Evolutionary conservation across 257 asterid genomes (phyloP), one percentile per base, ranked within the genome.

Genomic region (Osmanthus fragrans): DNA sequence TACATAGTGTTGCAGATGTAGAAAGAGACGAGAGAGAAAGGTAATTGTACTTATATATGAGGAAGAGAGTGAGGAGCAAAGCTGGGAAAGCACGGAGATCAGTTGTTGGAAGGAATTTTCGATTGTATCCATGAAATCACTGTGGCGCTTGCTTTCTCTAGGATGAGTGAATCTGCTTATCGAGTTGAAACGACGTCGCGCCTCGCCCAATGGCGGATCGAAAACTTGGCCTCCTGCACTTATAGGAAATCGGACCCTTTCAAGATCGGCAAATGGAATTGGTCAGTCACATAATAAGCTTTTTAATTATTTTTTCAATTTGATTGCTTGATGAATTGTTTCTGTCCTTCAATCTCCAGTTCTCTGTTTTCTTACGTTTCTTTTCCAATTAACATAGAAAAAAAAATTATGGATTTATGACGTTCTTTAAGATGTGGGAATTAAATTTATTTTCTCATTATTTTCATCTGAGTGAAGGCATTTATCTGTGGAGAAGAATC

Each of bases 71-170:
- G 82, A 78, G 19, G 76, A 81, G 97, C 80, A 82, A 93, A 88
- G 80, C 98, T 93, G 99, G 99, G 98, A 85, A 96, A 91, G 87
- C 88, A 87, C 87, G 93, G 97, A 81, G 97, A 92, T 76, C 85
- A 84, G 84, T 85, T 88, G 81, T 77, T 88, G 89, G 96, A 87
- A 72, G 93, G 97, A 4, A 77, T 96, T 8, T 88, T 93, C 79
- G 97, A 87, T 75, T 92, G 99, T 60, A 84, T 96, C 92, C 86
- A 92, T 96, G 99, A 96, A 83, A 90, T 93, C 88, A 87, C 94
- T 10, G 77, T 90, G 73, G 98, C 97, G 15, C 84, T 95, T 42
- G 89, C 73, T 23, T 89, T 83, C 87, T 23, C 87, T 42, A 93
- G 90, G 91, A 96, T 93, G 98, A 96, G 82, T 39, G 98, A 93